Evolutionary conservation across 2,329 filamentous ascomycete genomes (phyloP), one percentile per base, ranked within the genome.

Genomic region (Neonectria ditissima): DNA sequence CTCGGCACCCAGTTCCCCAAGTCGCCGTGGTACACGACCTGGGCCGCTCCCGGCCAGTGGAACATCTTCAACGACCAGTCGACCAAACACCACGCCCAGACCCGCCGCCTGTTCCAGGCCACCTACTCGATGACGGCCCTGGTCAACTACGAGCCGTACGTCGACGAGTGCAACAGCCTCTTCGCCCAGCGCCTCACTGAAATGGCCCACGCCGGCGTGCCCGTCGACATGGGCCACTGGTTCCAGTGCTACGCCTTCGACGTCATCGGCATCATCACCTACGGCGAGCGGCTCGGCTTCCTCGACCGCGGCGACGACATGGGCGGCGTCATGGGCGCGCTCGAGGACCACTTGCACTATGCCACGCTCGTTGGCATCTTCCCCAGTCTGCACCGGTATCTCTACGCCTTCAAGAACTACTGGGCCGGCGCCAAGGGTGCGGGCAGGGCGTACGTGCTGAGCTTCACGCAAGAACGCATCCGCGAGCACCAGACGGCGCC

Each of bases 181-280:
- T 75, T 77, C 52, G 39, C 59, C 10, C 68, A 68, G n/a, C 67
- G 75, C 2, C 70, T 79, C 2, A 32, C 51, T 0, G 76, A 79
- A 47, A 58, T 77, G 57, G 64, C 70, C 2, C 37, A 45, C 7
- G 53, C 63, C 2, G 64, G 67, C 1, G 22, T 48, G 3, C n/a
- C 67, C 4, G 54, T 77, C 1, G 71, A 79, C 9, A 71, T 79
- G 67, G 72, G 71, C 1, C 71, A 78, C 28, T 79, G 76, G 76
- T 60, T 79, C 2, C 78, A 79, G 44, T 80, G 76, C 59, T 81
- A 80, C 30, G 79, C 79, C 0, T 80, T 81, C 56, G 79, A 81
- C 55, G 78, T 81, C 1, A 79, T 80, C 28, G 75, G 75, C 0
- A 63, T 72, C 24, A 77, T 81, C 37, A 81, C 79, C 0, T 79